Conservation (phyloP, 2,329 filamentous ascomycete species). For the Cytospora leucostoma region DNA sequence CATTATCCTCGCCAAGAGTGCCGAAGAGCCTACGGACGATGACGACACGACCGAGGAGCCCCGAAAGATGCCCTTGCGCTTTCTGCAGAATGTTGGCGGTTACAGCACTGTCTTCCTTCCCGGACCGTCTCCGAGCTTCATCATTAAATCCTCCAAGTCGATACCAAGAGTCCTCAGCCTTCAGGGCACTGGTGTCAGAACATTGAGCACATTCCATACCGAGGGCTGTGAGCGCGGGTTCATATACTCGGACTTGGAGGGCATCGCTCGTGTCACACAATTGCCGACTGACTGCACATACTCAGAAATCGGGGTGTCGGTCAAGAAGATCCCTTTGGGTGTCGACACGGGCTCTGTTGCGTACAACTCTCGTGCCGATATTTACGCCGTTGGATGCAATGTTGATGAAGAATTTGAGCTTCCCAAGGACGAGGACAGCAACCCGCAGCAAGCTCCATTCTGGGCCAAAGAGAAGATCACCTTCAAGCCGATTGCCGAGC, state of each 20-base stretch:
- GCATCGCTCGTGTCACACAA: constrained; percentile 73
- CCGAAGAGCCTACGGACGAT: constrained; percentile 52
- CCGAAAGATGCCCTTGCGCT: constrained; percentile 56
- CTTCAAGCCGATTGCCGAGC: constrained; percentile 68
- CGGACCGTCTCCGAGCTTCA: constrained; percentile 75
- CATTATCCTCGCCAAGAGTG: constrained; percentile 62
- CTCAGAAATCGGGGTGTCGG: constrained; percentile 72
- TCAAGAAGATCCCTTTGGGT: constrained; percentile 70
- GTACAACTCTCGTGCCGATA: constrained; percentile 73
- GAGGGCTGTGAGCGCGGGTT: constrained; percentile 79
- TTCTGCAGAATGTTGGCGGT: constrained; percentile 68
- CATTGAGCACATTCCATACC: constrained; percentile 76
- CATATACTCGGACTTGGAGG: constrained; percentile 73
- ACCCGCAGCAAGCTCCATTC: constrained; percentile 25
- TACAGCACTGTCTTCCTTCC: constrained; percentile 83
- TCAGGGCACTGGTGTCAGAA: constrained; percentile 66
- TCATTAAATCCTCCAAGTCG: constrained; percentile 80
- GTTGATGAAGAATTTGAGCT: constrained; percentile 72
- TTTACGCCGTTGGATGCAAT: constrained; percentile 77
- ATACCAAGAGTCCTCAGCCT: constrained; percentile 74
- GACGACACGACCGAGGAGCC: constrained; percentile 47
- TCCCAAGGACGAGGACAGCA: constrained; percentile 78
- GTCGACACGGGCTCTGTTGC: constrained; percentile 72
- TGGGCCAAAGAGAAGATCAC: constrained; percentile 71
- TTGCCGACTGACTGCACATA: constrained; percentile 68